Evolutionary conservation across 1,284 basidiomycete genomes (phyloP), one percentile per base, ranked within the genome.

Genomic region (Apiotrichum mycotoxinovorans): DNA sequence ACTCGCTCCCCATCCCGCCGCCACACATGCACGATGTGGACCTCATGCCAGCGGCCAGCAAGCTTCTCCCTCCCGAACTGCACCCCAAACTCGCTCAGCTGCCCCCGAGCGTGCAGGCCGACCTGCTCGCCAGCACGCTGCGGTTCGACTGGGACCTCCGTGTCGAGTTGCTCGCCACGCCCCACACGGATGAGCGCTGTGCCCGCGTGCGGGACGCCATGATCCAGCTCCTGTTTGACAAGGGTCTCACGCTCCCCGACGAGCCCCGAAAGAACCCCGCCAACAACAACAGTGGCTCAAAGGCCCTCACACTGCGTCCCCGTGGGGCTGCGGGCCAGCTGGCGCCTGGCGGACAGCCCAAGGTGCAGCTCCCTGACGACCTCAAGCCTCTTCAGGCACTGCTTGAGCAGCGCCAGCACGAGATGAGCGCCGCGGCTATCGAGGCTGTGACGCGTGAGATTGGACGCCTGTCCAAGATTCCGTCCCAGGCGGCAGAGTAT

Each of bases 401-500:
- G 5, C 55, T 69, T 8, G 38, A 53, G 22, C 27, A 35, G 25
- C 65, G 71, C 18, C 30, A 51, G 26, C 33, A 56, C 12, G 70
- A 73, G 48, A 52, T 75, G 1, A 63, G 67, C 17, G 37, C 51
- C 4, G 55, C 62, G 0, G 73, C 67, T 1, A 37, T 56, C 11
- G 60, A 69, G 25, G 66, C 71, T 2, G 51, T 72, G 45, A 51
- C 33, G 0, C 61, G 72, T 3, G 73, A 75, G 47, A 63, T 75
- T 30, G 48, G 48, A 0, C 52, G 72, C 14, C 62, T 75, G 14
- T 43, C 37, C 41, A 71, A 69, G 55, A 73, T 75, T 25, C 70
- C 71, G 2, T 65, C 68, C 15, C 72, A 74, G 52, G 69, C 69
- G 0, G 71, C 71, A 8, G 73, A 75, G 58, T 75, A 74, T 46